Evolutionary conservation across 2,329 filamentous ascomycete genomes (phyloP), one percentile per base, ranked within the genome.

Genomic region (Sphaerulina musiva): DNA sequence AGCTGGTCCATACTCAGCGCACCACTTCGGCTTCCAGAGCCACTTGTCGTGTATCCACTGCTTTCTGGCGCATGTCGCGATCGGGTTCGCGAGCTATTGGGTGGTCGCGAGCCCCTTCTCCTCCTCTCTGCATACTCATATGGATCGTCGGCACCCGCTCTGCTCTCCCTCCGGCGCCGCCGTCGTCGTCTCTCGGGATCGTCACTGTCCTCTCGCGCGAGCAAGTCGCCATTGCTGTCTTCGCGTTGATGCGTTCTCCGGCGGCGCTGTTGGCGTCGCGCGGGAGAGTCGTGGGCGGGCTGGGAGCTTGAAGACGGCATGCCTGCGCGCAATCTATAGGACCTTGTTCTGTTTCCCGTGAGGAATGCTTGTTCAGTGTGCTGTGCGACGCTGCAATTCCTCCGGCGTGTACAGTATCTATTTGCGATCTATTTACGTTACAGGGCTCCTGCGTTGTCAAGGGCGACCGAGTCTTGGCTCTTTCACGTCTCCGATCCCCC

Each of bases 1-100:
- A 91, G 70, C 4, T 85, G 82, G 62, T 82, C 80, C 56, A 71
- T 74, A 69, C 64, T 82, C 63, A 78, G 68, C 39, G 70, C 64
- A 23, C 70, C 70, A 48, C 62, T 67, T 17, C 64, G 67, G 23
- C 48, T 51, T 12, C 48, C 48, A n/a, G 41, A 45, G 6, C 48
- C 48, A 9, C 48, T 51, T 29, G 48, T 51, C 20, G 48, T 51
- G 32, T 56, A 51, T 29, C 43, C 51, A 46, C 54, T 56, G 46
- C 54, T 56, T 36, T 54, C 50, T 12, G 54, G 41, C n/a, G 50
- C 39, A 34, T 48, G 53, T 31, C 49, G 42, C 14, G 49, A 48
- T 20, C 49, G 42, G 10, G 49, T 41, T 34, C 44, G 45, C 29
- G 53, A 47, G 38, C 41, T 47, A 23, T 43, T 34, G 39, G 46